These are phyloP conservation scores for Malassezia furfur DNA, from an alignment of 1,284 basidiomycete species.

Conservation along the genomic window DNA sequence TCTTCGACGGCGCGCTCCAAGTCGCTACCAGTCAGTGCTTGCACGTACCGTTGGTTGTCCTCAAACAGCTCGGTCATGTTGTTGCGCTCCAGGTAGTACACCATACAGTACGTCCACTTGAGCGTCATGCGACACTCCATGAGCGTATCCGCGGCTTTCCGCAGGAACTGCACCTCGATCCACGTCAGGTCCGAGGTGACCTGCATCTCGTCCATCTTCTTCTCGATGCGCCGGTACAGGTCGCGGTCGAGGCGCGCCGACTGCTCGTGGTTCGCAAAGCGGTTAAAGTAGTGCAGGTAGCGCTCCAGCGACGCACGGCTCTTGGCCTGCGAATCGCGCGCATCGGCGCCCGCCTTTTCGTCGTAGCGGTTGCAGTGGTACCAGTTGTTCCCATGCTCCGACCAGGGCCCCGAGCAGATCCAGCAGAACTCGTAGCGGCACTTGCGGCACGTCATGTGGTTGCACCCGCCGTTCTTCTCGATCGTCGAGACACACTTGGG, in stretches of 20 bases:
- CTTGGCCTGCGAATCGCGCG: constrained; percentile 58
- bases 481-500: constrained; percentile 82
- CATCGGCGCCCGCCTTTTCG: constrained; percentile 78
- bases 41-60: constrained; percentile 68
- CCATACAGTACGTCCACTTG: constrained; percentile 99
- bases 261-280: constrained; percentile 94
- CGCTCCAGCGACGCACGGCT: constrained; percentile 82
- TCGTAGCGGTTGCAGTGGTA: constrained; percentile 97
- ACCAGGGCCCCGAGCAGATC: constrained; percentile 74
- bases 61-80: constrained; percentile 94
- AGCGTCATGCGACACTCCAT: constrained; percentile 80
- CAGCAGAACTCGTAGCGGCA: constrained; percentile 56
- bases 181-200: constrained; percentile 78
- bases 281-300: constrained; percentile 59
- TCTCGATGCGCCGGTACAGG: constrained; percentile 86
- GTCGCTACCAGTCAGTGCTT: constrained; percentile 56
- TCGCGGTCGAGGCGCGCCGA: constrained; percentile 89
- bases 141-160: constrained; percentile 83
- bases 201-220: constrained; percentile 99
- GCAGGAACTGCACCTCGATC: constrained; percentile 99
- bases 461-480: constrained; percentile 99
- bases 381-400: constrained; percentile 93
- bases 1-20: constrained; percentile 91
- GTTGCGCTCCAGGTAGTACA: constrained; percentile 74
- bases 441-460: constrained; percentile 43